These are phyloP conservation scores for Circinella umbellata DNA, from an alignment of 371 early-diverging fungal species.

Conservation along the genomic window DNA sequence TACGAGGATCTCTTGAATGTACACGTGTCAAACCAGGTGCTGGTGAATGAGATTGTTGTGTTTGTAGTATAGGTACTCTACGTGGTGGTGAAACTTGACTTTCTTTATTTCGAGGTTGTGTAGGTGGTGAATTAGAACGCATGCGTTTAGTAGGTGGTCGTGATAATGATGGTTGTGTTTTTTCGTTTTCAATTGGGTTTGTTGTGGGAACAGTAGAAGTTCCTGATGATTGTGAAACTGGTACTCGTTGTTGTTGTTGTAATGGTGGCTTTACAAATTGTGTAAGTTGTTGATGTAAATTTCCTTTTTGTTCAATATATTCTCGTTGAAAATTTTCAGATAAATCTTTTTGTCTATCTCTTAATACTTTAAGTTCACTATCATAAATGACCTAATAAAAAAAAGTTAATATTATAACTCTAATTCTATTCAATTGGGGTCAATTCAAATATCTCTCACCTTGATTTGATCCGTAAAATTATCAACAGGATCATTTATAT, in stretches of 20 bases:
- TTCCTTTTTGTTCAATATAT: constrained; percentile 3
- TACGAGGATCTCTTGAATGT: background rate
- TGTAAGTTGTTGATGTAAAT: background rate
- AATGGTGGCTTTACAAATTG: background rate
- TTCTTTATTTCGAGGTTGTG: background rate
- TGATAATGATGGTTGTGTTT: background rate
- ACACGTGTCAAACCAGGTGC: background rate
- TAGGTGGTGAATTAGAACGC: background rate
- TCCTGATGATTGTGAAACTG: background rate
- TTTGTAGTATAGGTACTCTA: background rate
- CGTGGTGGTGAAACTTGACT: background rate
- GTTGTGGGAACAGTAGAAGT: background rate
- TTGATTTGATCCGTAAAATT: background rate
- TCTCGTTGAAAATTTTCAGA: background rate
- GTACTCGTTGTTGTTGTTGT: background rate
- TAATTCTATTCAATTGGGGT: too few species aligned
- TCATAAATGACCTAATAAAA: background rate
- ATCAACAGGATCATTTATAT: background rate
- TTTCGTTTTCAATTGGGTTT: background rate
- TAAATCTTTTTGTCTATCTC: background rate
- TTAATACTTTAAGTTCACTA: background rate
- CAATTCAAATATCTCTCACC: too few species aligned
- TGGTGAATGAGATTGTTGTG: background rate
- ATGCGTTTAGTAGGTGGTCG: background rate
- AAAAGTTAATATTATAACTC: background rate